Base-by-base conservation (phyloP, 2,329 filamentous ascomycete species). In the Sphaceloma murrayae region DNA sequence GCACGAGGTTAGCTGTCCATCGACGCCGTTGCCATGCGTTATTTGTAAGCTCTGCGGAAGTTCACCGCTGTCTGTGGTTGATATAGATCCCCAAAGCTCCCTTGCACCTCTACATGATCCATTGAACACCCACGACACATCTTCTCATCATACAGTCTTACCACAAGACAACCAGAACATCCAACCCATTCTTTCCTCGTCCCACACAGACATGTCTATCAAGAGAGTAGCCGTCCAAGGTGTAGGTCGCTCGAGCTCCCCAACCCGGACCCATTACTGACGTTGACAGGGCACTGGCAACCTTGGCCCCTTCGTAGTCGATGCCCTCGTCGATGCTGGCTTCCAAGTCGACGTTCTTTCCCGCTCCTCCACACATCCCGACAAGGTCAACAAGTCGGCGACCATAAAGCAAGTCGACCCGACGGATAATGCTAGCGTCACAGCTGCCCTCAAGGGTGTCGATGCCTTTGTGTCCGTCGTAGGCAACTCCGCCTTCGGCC, bases 171-270 rank as follows among this genome's bases (percentile, higher is more conserved):
- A 27, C 11, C 11, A 27, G 24, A 7, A 27, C 24, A 27, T 6
- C 24, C 6, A 6, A 27, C 27, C 22, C 36, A n/a, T n/a, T 18
- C 24, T 26, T 11, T 29, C n/a, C 36, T 18, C 10, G 30, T 18
- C 11, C 3, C 17, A 7, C 8, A 7, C 16, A 7, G 17, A 7
- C 17, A 40, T 40, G 36, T 40, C 36, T 64, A 38, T 72, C 69
- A 44, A 72, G 69, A 0, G 63, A 66, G 50, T 68, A 72, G 51
- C 69, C 72, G 39, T 72, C 66, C 48, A 70, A 69, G 0, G 68
- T 71, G 46, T 72, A 72, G 3, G 57, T 66, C 24, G 70, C 69
- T 2, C 69, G 4, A 52, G 51, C 43, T 52, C 16, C 5, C 11
- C 26, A 38, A 13, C 18, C 21, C 16, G 4, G 14, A 5, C 26